Percentiles rank a stretch among this genome's conserved stretches.
These are phyloP conservation scores for Eucalyptus tenuipes DNA, from an alignment of 345 rosid genomes.

Conservation along the genomic window DNA sequence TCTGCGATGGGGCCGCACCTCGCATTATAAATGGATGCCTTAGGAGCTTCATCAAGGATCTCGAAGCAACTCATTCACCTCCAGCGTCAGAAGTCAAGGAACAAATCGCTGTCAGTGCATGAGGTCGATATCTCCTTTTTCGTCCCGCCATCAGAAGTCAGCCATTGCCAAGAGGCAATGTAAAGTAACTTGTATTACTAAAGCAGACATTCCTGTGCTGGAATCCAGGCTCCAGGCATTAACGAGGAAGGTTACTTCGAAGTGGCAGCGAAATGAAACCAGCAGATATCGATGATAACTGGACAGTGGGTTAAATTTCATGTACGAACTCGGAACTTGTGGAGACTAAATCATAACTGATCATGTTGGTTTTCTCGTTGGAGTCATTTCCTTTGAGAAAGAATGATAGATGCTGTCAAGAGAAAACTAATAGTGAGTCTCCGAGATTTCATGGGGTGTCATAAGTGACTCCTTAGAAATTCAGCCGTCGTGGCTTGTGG, in stretches of 20 bases:
- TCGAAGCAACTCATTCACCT: conserved; percentile 5
- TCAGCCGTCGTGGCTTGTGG: background rate
- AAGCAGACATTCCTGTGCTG: background rate
- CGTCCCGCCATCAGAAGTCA: background rate
- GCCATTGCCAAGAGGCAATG: background rate
- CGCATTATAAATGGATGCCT: conserved; percentile 91
- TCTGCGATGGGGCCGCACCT: conserved; percentile 93
- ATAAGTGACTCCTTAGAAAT: background rate
- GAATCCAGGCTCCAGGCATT: background rate
- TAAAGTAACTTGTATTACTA: background rate
- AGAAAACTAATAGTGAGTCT: background rate
- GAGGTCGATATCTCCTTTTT: background rate
- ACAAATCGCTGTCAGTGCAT: conserved; percentile 1
- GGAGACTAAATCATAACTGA: background rate
- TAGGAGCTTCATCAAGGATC: conserved; percentile 67
- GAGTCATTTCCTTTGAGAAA: background rate
- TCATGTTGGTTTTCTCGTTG: background rate
- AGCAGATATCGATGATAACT: background rate
- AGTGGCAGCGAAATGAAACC: background rate
- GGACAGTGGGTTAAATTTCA: background rate
- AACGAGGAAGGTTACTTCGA: background rate
- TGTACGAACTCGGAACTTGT: background rate
- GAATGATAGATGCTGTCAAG: background rate
- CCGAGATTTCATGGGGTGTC: background rate
- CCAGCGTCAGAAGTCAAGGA: conserved; percentile 17